A percentile compares a stretch with the other conserved stretches of the same genome.
Conservation (phyloP, 352 stramenopile species). For the Hyaloperonospora brassicae region DNA sequence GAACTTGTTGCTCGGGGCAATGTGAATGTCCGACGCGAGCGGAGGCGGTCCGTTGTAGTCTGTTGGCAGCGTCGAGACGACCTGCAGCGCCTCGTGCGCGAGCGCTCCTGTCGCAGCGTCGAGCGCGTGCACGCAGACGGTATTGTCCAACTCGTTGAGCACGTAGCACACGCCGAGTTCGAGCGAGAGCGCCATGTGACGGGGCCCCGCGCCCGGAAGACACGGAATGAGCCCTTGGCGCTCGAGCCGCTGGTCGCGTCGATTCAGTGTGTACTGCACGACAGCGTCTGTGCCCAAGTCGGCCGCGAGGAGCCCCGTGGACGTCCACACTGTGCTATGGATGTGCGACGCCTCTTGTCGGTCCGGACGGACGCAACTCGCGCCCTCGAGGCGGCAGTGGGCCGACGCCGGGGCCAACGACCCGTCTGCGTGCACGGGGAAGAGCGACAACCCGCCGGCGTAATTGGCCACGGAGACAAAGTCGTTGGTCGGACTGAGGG, state of each 20-base stretch:
- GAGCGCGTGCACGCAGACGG: constrained; percentile 50
- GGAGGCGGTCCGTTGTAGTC: constrained; percentile 28
- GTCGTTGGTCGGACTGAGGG: constrained; percentile 33
- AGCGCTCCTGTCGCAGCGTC: constrained; percentile 39
- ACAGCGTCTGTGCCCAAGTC: constrained; percentile 69
- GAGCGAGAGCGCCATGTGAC: constrained; percentile 70
- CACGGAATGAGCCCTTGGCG: constrained; percentile 34
- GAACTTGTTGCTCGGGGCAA: constrained; percentile 43
- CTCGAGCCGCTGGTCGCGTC: constrained; percentile 31
- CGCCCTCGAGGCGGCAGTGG: constrained; percentile 36
- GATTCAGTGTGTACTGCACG: constrained; percentile 51
- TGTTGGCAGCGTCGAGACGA: constrained; percentile 52
- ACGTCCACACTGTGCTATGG: constrained; percentile 67
- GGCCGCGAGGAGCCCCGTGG: constrained; percentile 34
- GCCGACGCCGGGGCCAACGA: constrained; percentile 37
- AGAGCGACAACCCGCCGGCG: constrained; percentile 49
- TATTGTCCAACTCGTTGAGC: constrained; percentile 58
- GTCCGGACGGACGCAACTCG: constrained; percentile 39
- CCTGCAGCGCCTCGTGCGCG: constrained; percentile 37
- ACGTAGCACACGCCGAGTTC: constrained; percentile 53
- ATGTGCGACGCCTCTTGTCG: constrained; percentile 70
- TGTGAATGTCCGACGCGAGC: constrained; percentile 45
- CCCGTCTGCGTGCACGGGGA: constrained; percentile 47
- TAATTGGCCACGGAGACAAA: constrained; percentile 76
- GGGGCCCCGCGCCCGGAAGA: constrained; percentile 45